Base-by-base conservation (phyloP, 148 eudicot genomes). In the Suaeda aralocaspica region DNA sequence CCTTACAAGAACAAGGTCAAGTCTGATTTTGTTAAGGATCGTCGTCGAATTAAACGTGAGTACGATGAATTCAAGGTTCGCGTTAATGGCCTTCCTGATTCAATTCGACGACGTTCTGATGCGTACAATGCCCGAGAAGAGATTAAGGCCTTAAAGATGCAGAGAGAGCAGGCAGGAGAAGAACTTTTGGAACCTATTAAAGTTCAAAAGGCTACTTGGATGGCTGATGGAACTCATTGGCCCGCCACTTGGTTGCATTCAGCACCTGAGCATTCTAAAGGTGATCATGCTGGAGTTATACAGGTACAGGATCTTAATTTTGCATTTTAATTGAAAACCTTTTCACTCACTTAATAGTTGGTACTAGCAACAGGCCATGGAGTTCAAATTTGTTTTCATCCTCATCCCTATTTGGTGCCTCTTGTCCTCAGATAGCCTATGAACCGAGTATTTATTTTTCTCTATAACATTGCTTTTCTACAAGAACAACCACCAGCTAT, bases 181-280 rank as follows among this genome's bases (percentile, higher is more conserved):
- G 95, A 85, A 21, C 34, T 70, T 10, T 51, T 82, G 72, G 95
- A 93, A 60, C 82, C 81, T 22, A 65, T 90, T 33, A 93, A 88
- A 83, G 79, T 87, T 15, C 55, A 80, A 4, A 90, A 85, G 70
- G 92, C 96, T 16, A 93, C 98, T 11, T 88, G 96, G 95, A 90
- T 90, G 98, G 95, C 96, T 10, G 96, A 89, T 77, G 97, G 88
- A 50, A 89, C 96, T 64, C 96, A 90, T 69, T 90, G 98, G 96
- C 98, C 96, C 0, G 98, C 95, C 18, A 93, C 98, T 59, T 93
- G 98, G 98, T 59, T 79, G 58, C 69, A 72, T 71, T 59, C 96
- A 0, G 84, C 77, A 34, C 68, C 89, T 3, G 98, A 93, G 51
- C 96, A 90, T 71, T 73, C 90, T 4, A 90, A 72, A 82, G 91